phyloP scores from a whole-genome alignment of 1,139 yeast genomes.

The Diutina sp. region DNA sequence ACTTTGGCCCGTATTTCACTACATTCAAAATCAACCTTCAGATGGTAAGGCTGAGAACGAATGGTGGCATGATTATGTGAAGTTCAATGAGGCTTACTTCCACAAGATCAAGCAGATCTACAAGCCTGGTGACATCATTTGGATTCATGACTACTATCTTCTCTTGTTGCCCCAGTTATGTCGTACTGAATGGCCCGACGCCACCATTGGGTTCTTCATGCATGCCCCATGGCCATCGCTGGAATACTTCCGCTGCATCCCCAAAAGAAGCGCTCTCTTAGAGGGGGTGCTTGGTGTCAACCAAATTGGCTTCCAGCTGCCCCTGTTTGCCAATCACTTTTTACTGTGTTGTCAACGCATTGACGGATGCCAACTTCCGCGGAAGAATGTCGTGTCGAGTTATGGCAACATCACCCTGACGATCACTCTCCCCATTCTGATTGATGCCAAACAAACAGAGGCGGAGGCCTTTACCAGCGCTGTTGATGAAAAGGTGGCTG shows the following conservation, averaged over 20 bases:
- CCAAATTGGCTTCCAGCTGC: conserved; percentile 74
- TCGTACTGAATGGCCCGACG: conserved; percentile 71
- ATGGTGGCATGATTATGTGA: conserved; percentile 89
- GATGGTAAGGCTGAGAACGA: conserved; percentile 61
- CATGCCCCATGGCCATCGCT: conserved; percentile 93
- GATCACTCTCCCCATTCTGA: conserved; percentile 75
- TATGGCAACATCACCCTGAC: conserved; percentile 69
- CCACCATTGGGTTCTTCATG: conserved; percentile 68
- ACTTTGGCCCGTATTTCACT: conserved; percentile 92
- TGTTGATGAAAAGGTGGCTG: conserved; percentile 25
- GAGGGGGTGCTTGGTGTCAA: conserved; percentile 91
- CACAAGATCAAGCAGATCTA: conserved; percentile 62
- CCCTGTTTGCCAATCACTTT: conserved; percentile 81
- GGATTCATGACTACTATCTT: conserved; percentile 92
- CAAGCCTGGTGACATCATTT: conserved; percentile 81
- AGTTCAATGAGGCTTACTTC: conserved; percentile 82
- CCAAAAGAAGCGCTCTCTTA: conserved; percentile 67
- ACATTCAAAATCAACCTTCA: conserved; percentile 45
- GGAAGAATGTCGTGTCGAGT: conserved; percentile 47
- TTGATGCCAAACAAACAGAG: conserved; percentile 56
- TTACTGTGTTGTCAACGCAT: conserved; percentile 79
- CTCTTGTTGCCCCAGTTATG: conserved; percentile 76
- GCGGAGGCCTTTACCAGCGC: conserved; percentile 35
- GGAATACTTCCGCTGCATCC: conserved; percentile 84
- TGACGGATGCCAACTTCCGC: conserved; percentile 49